Evolutionary conservation across 1,139 yeast species (phyloP).

Genomic region (Kodamaea plutei): DNA sequence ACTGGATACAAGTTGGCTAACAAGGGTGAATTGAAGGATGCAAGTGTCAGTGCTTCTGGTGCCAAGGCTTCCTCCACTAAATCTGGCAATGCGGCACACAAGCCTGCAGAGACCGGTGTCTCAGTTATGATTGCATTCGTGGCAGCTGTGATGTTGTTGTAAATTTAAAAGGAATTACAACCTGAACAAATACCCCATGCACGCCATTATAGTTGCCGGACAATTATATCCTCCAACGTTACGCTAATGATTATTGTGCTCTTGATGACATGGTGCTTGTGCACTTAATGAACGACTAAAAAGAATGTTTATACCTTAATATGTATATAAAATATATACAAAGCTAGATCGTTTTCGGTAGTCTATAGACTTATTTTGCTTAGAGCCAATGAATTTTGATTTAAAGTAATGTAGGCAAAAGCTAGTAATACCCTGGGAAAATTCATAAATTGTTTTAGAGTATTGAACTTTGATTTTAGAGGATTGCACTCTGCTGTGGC

Average conservation of each 20-base stretch:
- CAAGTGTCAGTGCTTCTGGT: constrained; percentile 2
- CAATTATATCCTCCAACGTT: constrained; percentile 12
- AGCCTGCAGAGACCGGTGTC: constrained; percentile 2
- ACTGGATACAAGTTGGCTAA: too few species aligned
- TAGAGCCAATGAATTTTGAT: too few species aligned
- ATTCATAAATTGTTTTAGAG: too few species aligned
- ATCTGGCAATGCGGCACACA: background rate
- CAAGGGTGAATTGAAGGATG: too few species aligned
- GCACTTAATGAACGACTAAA: constrained; percentile 3
- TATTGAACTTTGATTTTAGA: too few species aligned
- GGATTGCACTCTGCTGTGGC: too few species aligned
- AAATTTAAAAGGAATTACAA: constrained; percentile 3
- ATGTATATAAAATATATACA: constrained; percentile 3
- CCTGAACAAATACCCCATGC: constrained; percentile 1
- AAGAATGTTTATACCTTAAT: constrained; percentile 5
- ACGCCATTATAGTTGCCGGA: constrained; percentile 18
- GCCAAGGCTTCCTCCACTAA: background rate
- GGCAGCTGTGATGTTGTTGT: constrained; percentile 13
- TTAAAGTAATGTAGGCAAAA: too few species aligned
- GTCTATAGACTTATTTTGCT: too few species aligned
- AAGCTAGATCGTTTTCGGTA: background rate
- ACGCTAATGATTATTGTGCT: constrained; percentile 5
- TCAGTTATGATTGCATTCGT: constrained; percentile 9
- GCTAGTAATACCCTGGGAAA: too few species aligned
- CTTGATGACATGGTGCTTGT: constrained; percentile 3